These are phyloP conservation scores for Diospyros lotus DNA, from an alignment of 148 eudicot species.

Conservation along the genomic window DNA sequence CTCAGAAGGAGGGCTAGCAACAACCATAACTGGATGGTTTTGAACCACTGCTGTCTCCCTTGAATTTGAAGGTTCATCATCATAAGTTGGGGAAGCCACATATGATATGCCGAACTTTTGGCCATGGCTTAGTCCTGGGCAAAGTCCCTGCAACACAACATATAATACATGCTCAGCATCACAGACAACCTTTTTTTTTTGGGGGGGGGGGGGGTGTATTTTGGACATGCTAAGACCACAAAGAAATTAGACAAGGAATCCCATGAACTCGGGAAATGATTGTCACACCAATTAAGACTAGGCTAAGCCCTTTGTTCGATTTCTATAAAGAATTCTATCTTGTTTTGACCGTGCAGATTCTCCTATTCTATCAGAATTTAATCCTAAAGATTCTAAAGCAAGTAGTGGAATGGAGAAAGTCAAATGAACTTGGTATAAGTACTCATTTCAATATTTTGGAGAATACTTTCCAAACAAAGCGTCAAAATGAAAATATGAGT, in stretches of 20 bases:
- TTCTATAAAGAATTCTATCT: not conserved
- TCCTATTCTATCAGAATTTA: too few species aligned
- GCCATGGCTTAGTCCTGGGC: conserved; percentile 77
- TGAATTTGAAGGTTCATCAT: conserved; percentile 30
- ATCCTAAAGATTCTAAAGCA: too few species aligned
- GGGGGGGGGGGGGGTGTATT: too few species aligned
- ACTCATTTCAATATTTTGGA: too few species aligned
- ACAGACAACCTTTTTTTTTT: not conserved
- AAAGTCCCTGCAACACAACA: conserved; percentile 55
- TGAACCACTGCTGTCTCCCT: conserved; percentile 22
- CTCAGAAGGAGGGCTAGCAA: conserved; percentile 24
- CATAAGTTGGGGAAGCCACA: conserved; percentile 30
- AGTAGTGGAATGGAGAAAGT: too few species aligned
- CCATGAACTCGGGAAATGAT: too few species aligned
- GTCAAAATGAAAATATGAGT: not conserved
- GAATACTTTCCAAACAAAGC: not conserved
- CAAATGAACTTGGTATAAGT: too few species aligned
- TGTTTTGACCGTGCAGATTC: not conserved
- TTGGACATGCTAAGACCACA: not conserved
- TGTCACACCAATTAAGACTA: too few species aligned
- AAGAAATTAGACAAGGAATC: not conserved
- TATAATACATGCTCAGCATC: conserved; percentile 3
- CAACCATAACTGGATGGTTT: conserved; percentile 28
- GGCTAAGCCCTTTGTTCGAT: not conserved
- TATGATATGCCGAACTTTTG: conserved; percentile 73